Base-by-base conservation (phyloP, 805 yeast genomes). In the Metschnikowia anglica region DNA sequence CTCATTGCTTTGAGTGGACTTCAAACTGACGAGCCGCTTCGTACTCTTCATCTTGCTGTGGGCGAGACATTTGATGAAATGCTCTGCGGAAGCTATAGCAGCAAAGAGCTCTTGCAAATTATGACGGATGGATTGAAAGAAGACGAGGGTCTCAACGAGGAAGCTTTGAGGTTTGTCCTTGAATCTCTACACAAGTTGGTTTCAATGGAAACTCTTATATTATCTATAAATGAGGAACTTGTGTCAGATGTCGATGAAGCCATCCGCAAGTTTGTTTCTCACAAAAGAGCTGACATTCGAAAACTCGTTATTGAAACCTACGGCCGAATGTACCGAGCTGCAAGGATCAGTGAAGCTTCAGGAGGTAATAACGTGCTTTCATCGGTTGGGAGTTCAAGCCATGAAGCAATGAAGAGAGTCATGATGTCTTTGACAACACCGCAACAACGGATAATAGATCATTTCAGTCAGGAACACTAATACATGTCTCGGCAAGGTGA, bases 371-470 rank as follows among this genome's bases (percentile, higher is more conserved):
- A 29, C 11, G 3, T 25, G 42, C 16, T 25, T 3, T 25, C 37
- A 12, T 13, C 27, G 19, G 11, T n/a, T 16, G 43, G 16, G 18
- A 34, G n/a, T 2, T 30, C 45, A 18, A 37, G 46, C 17, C 34
- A 18, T 20, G 41, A 30, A 15, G 37, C 37, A 3, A 54, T 62
- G 46, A 59, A 56, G 28, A 46, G 53, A 19, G 58, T 75, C 3
- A 60, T 76, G 47, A 62, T 56, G 25, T 65, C 62, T 43, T 55
- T 77, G 28, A 59, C 72, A 13, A 44, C 54, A 2, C 65, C 77
- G 1, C 82, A 78, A 43, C 60, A 59, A 40, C 74, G 69, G 47
- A 56, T 79, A 37, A 68, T 78, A 12, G 74, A 76, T 42, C 70
- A 72, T 48, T 78, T 76, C 53, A 62, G 67, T 34, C 37, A 32